Conservation (phyloP, 495 filamentous ascomycete species). For the Oleoguttula mirabilis region DNA sequence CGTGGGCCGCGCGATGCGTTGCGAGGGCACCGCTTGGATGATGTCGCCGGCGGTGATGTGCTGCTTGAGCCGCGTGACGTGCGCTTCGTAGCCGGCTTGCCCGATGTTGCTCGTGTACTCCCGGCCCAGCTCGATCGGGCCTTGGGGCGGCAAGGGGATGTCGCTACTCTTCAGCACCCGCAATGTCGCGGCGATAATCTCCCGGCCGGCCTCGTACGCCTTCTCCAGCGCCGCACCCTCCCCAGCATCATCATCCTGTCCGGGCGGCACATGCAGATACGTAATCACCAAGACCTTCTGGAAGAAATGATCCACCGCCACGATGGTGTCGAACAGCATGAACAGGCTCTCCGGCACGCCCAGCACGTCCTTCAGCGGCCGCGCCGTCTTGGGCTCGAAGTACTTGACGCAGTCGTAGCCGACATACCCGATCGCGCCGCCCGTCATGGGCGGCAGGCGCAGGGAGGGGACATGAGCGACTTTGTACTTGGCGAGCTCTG, state of each 20-base stretch:
- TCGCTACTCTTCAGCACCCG: slow-evolving; percentile 56
- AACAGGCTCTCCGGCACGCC: slow-evolving; percentile 85
- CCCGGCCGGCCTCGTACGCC: slow-evolving; percentile 53
- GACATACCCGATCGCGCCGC: slow-evolving; percentile 90
- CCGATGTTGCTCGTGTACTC: slow-evolving; percentile 93
- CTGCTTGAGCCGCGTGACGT: slow-evolving; percentile 68
- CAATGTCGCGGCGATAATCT: slow-evolving; percentile 52
- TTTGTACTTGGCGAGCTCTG: slow-evolving; percentile 61
- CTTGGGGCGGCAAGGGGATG: slow-evolving; percentile 64
- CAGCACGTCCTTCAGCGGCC: slow-evolving; percentile 76
- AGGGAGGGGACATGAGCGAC: slow-evolving; percentile 71
- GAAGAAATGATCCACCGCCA: slow-evolving; percentile 92
- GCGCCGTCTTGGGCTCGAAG: slow-evolving; percentile 86
- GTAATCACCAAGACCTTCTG: slow-evolving; percentile 85
- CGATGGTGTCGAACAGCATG: slow-evolving; percentile 93
- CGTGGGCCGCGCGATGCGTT: slow-evolving; percentile 81
- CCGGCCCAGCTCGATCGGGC: slow-evolving; percentile 55
- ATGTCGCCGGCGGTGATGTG: slow-evolving; percentile 88
- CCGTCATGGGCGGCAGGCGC: slow-evolving; percentile 68
- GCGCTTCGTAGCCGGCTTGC: slow-evolving; percentile 69
- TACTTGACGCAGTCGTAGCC: slow-evolving; percentile 96
- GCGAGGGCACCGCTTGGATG: slow-evolving; percentile 92
- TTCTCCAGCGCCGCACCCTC: slow-evolving; percentile 32
- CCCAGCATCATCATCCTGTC: not conserved
- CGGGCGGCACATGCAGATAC: slow-evolving; percentile 57